A percentile compares a stretch with the other conserved stretches of the same genome.
Conservation (phyloP, 257 asterid species). For the Solanum ossicruentum region DNA sequence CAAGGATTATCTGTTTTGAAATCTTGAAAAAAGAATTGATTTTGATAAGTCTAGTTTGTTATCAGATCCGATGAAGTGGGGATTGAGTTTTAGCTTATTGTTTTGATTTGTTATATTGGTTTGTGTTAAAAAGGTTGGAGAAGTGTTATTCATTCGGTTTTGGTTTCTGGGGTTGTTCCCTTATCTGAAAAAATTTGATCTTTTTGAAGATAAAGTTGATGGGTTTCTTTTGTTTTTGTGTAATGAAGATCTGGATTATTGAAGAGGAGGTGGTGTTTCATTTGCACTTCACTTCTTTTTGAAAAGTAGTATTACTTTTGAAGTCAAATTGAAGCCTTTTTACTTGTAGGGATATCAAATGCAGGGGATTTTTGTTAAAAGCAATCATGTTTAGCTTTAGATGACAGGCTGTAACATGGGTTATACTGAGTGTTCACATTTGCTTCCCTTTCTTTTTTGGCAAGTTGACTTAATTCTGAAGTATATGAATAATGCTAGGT, state of each 20-base stretch:
- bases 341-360: not conserved
- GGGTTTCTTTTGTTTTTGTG: not conserved
- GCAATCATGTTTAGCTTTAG: not conserved
- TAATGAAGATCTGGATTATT: conserved; percentile 5
- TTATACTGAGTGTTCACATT: not conserved
- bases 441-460: not conserved
- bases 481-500: not conserved
- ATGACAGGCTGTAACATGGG: not conserved
- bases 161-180: not conserved
- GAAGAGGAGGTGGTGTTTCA: not conserved
- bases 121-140: not conserved
- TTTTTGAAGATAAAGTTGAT: not conserved
- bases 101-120: conserved; percentile 1
- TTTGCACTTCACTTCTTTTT: not conserved
- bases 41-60: not conserved
- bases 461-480: not conserved
- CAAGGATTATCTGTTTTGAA: not conserved
- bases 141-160: not conserved
- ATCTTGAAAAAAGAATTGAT: not conserved
- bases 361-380: not conserved
- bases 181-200: not conserved
- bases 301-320: not conserved
- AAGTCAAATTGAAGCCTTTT: not conserved
- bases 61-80: conserved; percentile 40
- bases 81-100: conserved; percentile 1